Conservation (phyloP, 306 rosid genomes). For the Cucurbita ficifolia region DNA sequence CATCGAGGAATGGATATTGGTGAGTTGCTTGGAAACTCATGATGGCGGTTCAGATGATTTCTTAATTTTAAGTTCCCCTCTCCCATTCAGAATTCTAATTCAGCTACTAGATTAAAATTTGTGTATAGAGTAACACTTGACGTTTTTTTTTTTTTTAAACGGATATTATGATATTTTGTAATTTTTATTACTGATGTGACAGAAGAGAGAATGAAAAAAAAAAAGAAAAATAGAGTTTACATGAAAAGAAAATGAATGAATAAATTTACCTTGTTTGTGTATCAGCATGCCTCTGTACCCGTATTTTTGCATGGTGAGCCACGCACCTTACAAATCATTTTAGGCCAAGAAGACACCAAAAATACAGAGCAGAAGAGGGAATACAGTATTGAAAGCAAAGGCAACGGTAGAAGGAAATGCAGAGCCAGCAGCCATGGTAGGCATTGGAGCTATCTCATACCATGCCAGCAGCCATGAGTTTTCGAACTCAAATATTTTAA, state of each 20-base stretch:
- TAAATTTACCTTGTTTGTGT: not conserved
- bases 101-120: not conserved
- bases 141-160: not conserved
- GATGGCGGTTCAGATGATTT: slow-evolving; percentile 1
- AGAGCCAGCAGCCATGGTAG: not conserved
- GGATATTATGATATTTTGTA: slow-evolving; percentile 7
- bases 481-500: no score
- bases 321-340: not conserved
- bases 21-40: not conserved
- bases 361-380: not conserved
- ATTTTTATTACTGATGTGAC: not conserved
- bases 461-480: no score
- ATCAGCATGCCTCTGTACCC: not conserved
- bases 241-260: slow-evolving; percentile 1
- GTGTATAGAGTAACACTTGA: slow-evolving; percentile 17
- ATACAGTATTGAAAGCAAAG: not conserved
- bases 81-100: not conserved
- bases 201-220: not conserved
- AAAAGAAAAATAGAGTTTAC: not conserved
- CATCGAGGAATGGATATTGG: not conserved
- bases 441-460: not conserved
- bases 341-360: not conserved
- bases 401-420: not conserved
- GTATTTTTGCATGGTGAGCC: not conserved
- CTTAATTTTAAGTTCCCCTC: not conserved